Conservation (phyloP, 176 grass and related monocot species). For the Poa annua region DNA sequence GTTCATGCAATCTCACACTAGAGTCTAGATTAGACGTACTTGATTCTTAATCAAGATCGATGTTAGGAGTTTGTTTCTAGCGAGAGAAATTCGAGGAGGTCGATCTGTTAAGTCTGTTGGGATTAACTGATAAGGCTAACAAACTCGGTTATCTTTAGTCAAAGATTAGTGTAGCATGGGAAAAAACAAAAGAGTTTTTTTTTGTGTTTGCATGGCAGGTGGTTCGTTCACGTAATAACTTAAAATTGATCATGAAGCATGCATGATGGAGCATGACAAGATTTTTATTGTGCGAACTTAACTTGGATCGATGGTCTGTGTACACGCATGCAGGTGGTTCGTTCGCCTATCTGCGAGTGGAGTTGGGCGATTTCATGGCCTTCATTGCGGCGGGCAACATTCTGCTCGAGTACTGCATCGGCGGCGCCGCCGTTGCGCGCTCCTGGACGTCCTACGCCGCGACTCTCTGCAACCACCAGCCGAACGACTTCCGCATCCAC, state of each 20-base stretch:
- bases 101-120: background rate
- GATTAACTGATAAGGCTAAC: background rate
- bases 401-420: conserved; percentile 75
- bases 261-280: too few species aligned
- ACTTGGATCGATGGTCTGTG: background rate
- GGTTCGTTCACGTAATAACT: too few species aligned
- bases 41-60: background rate
- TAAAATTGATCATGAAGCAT: too few species aligned
- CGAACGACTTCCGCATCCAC: conserved; percentile 84
- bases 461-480: conserved; percentile 61
- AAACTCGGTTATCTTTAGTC: too few species aligned
- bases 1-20: background rate
- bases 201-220: background rate
- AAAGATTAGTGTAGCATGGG: background rate
- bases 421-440: conserved; percentile 64
- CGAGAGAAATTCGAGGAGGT: background rate
- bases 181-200: background rate
- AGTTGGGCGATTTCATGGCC: conserved; percentile 75
- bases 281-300: too few species aligned
- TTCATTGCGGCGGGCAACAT: conserved; percentile 83
- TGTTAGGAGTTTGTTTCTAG: background rate
- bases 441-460: conserved; percentile 97
- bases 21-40: background rate
- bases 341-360: conserved; percentile 75
- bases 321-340: conserved; percentile 56